Conservation (phyloP, 192 early-diverging fungal species). For the Linnemannia hyalina region DNA sequence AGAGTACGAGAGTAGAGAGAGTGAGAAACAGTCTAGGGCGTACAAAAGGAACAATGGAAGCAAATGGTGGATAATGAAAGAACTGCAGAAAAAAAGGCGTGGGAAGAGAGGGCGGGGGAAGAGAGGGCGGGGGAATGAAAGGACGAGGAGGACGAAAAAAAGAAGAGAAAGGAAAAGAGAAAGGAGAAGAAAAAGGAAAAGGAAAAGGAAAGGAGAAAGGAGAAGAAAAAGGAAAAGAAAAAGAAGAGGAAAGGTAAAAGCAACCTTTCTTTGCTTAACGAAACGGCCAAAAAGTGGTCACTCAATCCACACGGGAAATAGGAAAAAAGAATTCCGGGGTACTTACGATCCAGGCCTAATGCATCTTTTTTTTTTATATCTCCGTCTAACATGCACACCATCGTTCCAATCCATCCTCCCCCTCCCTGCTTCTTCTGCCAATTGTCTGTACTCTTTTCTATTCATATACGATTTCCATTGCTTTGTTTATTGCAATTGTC, state of each 20-base stretch:
- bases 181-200: background rate
- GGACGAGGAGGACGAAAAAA: background rate
- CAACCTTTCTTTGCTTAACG: background rate
- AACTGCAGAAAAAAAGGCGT: background rate
- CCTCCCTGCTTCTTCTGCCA: too few species aligned
- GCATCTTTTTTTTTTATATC: too few species aligned
- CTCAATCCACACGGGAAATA: too few species aligned
- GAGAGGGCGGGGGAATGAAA: background rate
- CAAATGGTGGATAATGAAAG: background rate
- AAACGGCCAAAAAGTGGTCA: background rate
- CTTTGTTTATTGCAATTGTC: too few species aligned
- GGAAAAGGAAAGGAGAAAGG: background rate
- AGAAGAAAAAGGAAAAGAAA: background rate
- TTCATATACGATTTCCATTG: too few species aligned
- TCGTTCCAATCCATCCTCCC: too few species aligned
- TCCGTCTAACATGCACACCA: too few species aligned
- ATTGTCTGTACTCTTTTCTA: too few species aligned
- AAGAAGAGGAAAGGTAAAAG: too few species aligned
- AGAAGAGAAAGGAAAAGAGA: background rate
- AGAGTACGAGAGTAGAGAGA: background rate
- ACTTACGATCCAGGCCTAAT: too few species aligned
- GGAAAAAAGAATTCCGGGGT: too few species aligned
- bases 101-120: background rate
- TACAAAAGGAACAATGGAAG: background rate
- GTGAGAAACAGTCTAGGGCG: background rate